Evolutionary conservation across 768 basidiomycete genomes (phyloP), one percentile per base, ranked within the genome.

Genomic region (Trametes elegans): DNA sequence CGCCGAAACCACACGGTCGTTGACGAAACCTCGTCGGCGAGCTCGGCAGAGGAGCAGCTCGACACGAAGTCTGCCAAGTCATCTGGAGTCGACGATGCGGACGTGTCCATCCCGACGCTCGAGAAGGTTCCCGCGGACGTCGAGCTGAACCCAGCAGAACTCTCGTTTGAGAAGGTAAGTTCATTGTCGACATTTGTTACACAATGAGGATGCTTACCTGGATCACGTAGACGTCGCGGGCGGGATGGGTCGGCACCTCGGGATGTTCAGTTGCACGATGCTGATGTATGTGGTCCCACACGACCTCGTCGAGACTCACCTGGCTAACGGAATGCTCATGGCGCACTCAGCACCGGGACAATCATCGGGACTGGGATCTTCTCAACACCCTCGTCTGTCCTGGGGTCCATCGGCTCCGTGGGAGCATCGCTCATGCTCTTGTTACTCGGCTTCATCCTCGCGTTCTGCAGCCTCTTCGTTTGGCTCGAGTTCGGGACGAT

Each of bases 341-440:
- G n/a, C n/a, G n/a, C n/a, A n/a, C 19, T 10, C 10, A 74, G 76
- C 32, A 74, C 82, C 24, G 82, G 82, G 0, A 73, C 74, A 19
- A 80, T 84, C 53, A 82, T 83, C 57, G 82, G 83, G 0, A 84
- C 83, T 0, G 83, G 82, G 16, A 83, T 84, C 53, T 84, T 84
- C 69, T 80, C 81, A 1, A 83, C 82, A 0, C 83, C 83, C 0
- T 82, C 81, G 0, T 79, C 79, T 0, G 83, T 85, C 60, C 74
- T 85, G 19, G 71, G 66, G 0, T 78, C 80, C 0, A 82, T 83
- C 0, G 79, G 77, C 10, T 82, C 80, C 5, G 69, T 84, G n/a
- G 83, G 82, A 16, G 82, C 83, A 0, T 82, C 81, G 0, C 68
- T 84, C 40, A 76, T 84, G 76, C 76, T 83, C 16, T 84, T 82